These are phyloP conservation scores for Euphorbia lathyris DNA, from an alignment of 345 rosid species.

Conservation along the genomic window DNA sequence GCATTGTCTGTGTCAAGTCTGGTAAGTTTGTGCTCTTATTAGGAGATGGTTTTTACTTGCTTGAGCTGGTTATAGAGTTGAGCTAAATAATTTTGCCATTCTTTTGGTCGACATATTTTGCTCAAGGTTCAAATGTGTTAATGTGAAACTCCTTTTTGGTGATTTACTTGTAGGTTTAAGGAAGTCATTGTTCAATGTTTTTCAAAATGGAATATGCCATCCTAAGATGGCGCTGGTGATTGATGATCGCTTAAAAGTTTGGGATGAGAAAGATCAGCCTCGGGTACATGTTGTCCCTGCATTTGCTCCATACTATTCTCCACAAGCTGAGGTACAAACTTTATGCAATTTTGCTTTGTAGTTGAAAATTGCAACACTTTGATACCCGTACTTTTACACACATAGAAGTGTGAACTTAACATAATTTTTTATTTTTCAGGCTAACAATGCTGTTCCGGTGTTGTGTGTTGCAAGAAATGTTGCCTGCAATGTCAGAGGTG, in stretches of 20 bases:
- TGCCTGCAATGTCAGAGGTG: slow-evolving; percentile 96
- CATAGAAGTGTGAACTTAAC: slow-evolving; percentile 19
- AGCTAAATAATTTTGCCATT: neutral
- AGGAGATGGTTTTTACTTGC: slow-evolving; percentile 7
- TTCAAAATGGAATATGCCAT: slow-evolving; percentile 83
- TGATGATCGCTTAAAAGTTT: slow-evolving; percentile 95
- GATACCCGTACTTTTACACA: neutral
- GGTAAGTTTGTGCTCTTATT: slow-evolving; percentile 44
- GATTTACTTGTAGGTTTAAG: slow-evolving; percentile 48
- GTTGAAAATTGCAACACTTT: slow-evolving; percentile 22
- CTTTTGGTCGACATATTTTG: neutral
- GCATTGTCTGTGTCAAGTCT: slow-evolving; percentile 93
- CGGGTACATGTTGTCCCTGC: slow-evolving; percentile 99
- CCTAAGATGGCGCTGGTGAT: slow-evolving; percentile 97
- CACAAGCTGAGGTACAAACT: slow-evolving; percentile 87
- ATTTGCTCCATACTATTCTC: slow-evolving; percentile 95
- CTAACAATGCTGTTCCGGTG: slow-evolving; percentile 72
- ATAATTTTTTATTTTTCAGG: slow-evolving; percentile 43
- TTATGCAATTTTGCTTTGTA: slow-evolving; percentile 19
- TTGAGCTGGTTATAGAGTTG: slow-evolving; percentile 13
- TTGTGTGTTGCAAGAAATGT: slow-evolving; percentile 91
- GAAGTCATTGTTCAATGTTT: slow-evolving; percentile 87
- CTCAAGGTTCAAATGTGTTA: slow-evolving; percentile 1
- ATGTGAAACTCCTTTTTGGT: slow-evolving; percentile 5
- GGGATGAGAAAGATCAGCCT: slow-evolving; percentile 98